Evolutionary conservation across 2,329 filamentous ascomycete genomes (phyloP), one percentile per base, ranked within the genome.

Genomic region (Dactylellina cionopaga): DNA sequence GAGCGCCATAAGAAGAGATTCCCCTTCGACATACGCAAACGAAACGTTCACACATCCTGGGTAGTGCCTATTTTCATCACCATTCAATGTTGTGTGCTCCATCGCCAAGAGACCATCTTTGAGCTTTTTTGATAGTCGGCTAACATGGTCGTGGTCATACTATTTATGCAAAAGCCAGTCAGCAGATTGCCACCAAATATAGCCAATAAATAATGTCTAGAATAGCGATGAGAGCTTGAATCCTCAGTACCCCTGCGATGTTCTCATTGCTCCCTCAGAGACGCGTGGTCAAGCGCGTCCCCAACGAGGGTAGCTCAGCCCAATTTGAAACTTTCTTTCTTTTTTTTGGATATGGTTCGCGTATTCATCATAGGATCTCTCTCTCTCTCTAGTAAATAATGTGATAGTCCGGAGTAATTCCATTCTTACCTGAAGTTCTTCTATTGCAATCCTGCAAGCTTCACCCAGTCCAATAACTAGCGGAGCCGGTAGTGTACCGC

Each of bases 41-140:
- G 95, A 99, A 9, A 99, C 91, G 80, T 99, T 99, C 74, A 99
- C 94, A 77, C 95, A 99, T 74, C 95, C 95, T 1, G 95, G 92
- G 80, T 99, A 99, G 81, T 96, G 96, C 56, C 87, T 85, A 3
- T 90, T 82, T 1, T 89, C 85, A 77, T 95, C 92, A 54, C 95
- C 95, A 78, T 99, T 99, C 77, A 96, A 89, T 6, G 86, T 87
- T 1, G 95, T 96, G 82, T 99, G 95, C 80, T 98, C 95, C 83
- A 99, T 87, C 4, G 91, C 82, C 17, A 99, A 84, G 2, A 99
- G 88, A 1, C 92, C 93, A 15, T 90, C 88, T 39, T 92, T 85
- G 24, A 99, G 85, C 58, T 91, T 89, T 79, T 96, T 90, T 9
- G 95, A 97, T 6, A 99, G 87, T 24, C 82, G 82, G 77, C 90